Evolutionary conservation across 2,329 filamentous ascomycete species (phyloP).

Genomic region (Fusarium cicatricum): DNA sequence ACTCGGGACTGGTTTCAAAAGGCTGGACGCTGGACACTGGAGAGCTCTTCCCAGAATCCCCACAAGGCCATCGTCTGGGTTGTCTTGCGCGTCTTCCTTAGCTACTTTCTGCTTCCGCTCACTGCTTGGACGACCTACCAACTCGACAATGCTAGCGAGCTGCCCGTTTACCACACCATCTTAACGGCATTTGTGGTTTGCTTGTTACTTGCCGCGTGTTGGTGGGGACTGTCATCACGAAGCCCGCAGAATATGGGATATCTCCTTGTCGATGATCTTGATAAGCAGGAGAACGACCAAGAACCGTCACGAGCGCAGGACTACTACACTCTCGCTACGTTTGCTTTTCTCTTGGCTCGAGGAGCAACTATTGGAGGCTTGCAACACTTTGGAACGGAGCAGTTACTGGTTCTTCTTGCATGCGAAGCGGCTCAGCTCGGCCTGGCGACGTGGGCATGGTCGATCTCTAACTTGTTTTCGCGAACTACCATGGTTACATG

Average conservation of each 20-base stretch:
- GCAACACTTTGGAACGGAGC: conserved; percentile 18
- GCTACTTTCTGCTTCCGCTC: conserved; percentile 77
- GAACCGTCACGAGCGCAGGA: conserved; percentile 56
- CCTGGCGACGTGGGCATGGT: conserved; percentile 63
- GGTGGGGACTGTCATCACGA: conserved; percentile 40
- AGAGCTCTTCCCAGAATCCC: conserved; percentile 38
- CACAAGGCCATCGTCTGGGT: conserved; percentile 56
- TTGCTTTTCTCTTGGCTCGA: conserved; percentile 25
- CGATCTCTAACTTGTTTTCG: conserved; percentile 51
- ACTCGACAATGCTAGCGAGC: conserved; percentile 48
- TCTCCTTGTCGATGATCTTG: conserved; percentile 60
- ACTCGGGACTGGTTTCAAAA: conserved; percentile 52
- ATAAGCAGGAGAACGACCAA: conserved; percentile 68
- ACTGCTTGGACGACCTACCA: conserved; percentile 78
- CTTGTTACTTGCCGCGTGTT: conserved; percentile 37
- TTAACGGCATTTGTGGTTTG: conserved; percentile 43
- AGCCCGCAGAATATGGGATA: conserved; percentile 41
- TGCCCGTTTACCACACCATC: conserved; percentile 43
- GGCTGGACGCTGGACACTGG: conserved; percentile 44
- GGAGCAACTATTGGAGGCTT: conserved; percentile 28
- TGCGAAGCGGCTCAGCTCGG: conserved; percentile 28
- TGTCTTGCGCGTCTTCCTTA: conserved; percentile 74
- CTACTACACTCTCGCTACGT: conserved; percentile 43
- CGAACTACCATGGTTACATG: conserved; percentile 5
- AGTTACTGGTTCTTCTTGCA: conserved; percentile 20